These are phyloP conservation scores for Neurospora sp. DNA, from an alignment of 495 filamentous ascomycete species.

Conservation along the genomic window DNA sequence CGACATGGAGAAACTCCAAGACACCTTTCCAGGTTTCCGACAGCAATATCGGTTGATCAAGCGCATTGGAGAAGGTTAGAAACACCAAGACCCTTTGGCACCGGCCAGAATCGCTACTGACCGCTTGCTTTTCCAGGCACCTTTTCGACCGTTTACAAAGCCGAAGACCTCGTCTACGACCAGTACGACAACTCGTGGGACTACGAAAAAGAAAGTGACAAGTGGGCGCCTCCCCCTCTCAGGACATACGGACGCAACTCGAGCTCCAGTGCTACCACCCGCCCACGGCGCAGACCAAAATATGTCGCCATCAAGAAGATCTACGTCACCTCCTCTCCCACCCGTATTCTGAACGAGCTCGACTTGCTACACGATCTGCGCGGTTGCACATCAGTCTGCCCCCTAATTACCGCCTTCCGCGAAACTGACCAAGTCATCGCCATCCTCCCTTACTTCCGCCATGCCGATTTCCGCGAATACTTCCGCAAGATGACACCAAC, in stretches of 20 bases:
- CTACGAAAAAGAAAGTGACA: conserved; percentile 49
- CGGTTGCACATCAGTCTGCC: conserved; percentile 74
- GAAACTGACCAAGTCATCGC: conserved; percentile 91
- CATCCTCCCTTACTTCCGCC: conserved; percentile 87
- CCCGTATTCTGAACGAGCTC: conserved; percentile 91
- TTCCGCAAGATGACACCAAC: conserved; percentile 75
- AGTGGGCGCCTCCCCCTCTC: conserved; percentile 52
- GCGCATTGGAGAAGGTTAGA: conserved; percentile 84
- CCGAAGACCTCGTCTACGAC: conserved; percentile 87
- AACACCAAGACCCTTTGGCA: not conserved
- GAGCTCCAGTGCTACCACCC: conserved; percentile 9
- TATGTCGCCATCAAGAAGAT: conserved; percentile 98
- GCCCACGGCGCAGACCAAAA: conserved; percentile 42
- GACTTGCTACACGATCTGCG: conserved; percentile 89
- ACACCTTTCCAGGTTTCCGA: conserved; percentile 73
- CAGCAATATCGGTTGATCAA: conserved; percentile 83
- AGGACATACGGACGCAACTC: conserved; percentile 27
- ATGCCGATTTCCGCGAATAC: conserved; percentile 92
- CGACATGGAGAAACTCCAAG: conserved; percentile 78
- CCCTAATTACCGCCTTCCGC: conserved; percentile 91
- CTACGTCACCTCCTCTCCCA: conserved; percentile 90
- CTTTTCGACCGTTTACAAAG: conserved; percentile 97
- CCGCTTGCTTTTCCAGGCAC: conserved; percentile 50
- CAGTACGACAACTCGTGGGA: conserved; percentile 84
- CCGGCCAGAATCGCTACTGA: not conserved